Evolutionary conservation across 164 flowering plant genomes (phyloP).

Genomic region (Dillenia turbinata): DNA sequence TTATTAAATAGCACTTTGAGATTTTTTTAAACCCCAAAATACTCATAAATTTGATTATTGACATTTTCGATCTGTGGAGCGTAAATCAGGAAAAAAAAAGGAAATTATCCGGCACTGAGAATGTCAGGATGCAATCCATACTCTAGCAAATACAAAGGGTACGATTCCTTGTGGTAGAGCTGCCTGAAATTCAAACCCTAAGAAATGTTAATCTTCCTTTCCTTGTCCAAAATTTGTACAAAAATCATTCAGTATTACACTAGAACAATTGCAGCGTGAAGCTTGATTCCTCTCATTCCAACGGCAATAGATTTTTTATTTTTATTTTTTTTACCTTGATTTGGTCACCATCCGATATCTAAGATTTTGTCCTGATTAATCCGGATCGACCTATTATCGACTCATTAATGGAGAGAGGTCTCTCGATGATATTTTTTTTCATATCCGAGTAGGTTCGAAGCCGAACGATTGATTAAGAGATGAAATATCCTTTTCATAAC

Average conservation of each 20-base stretch:
- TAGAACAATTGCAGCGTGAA: constrained; percentile 63
- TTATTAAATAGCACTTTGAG: neutral
- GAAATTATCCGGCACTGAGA: constrained; percentile 58
- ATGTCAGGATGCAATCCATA: constrained; percentile 65
- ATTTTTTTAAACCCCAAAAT: neutral
- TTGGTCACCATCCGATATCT: too few species aligned
- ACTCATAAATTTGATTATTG: neutral
- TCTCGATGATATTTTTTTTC: too few species aligned
- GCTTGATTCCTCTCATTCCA: constrained; percentile 40
- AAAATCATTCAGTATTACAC: constrained; percentile 13
- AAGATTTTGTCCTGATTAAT: too few species aligned
- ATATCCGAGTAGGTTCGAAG: too few species aligned
- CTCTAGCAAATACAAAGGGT: constrained; percentile 71
- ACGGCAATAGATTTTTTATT: too few species aligned
- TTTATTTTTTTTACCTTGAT: too few species aligned
- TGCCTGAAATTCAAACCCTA: constrained; percentile 30
- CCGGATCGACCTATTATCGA: too few species aligned
- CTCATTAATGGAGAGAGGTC: too few species aligned
- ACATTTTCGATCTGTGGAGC: too few species aligned
- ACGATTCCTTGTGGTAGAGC: constrained; percentile 79
- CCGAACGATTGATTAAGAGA: too few species aligned
- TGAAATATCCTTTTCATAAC: too few species aligned
- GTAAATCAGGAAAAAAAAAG: neutral
- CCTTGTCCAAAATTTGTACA: neutral
- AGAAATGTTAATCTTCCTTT: neutral